A percentile compares a stretch with the other conserved stretches of the same genome.
Conservation (phyloP, 2,329 filamentous ascomycete genomes). For the Ophiostoma pallidulum region DNA sequence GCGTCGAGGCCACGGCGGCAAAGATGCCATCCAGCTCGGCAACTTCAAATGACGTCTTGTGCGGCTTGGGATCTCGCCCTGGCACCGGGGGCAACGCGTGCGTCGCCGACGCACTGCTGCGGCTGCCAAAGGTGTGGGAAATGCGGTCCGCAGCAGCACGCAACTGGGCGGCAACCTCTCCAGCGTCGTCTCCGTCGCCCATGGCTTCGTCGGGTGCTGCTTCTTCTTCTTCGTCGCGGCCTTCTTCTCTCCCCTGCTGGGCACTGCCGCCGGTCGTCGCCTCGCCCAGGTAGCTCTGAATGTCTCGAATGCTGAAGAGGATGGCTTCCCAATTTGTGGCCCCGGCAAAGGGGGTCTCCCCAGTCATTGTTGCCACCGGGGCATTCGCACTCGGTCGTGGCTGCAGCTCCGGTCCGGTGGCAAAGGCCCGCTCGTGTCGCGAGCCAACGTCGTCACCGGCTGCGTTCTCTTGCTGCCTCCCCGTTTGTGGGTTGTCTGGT, state of each 20-base stretch:
- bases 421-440: not conserved
- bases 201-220: not conserved
- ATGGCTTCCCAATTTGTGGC: conserved; percentile 33
- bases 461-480: not conserved
- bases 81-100: too few relatives aligned
- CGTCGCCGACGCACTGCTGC: not conserved
- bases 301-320: conserved; percentile 33
- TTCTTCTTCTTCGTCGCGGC: not conserved
- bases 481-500: too few relatives aligned
- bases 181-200: not conserved
- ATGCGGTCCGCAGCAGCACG: too few relatives aligned
- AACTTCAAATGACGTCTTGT: conserved; percentile 12
- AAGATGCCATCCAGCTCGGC: conserved; percentile 27
- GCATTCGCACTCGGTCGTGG: too few relatives aligned
- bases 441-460: conserved; percentile 2
- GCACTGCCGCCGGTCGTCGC: not conserved
- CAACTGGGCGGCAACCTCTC: too few relatives aligned
- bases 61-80: not conserved
- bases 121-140: not conserved
- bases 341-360: conserved; percentile 24
- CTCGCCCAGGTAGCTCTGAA: conserved; percentile 27
- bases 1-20: conserved; percentile 16
- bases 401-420: not conserved
- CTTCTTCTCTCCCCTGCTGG: not conserved
- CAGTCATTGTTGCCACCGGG: conserved; percentile 7